Percentiles rank a stretch among this genome's conserved stretches.
These are phyloP conservation scores for Quercus wislizeni DNA, from an alignment of 306 rosid genomes.

Conservation along the genomic window DNA sequence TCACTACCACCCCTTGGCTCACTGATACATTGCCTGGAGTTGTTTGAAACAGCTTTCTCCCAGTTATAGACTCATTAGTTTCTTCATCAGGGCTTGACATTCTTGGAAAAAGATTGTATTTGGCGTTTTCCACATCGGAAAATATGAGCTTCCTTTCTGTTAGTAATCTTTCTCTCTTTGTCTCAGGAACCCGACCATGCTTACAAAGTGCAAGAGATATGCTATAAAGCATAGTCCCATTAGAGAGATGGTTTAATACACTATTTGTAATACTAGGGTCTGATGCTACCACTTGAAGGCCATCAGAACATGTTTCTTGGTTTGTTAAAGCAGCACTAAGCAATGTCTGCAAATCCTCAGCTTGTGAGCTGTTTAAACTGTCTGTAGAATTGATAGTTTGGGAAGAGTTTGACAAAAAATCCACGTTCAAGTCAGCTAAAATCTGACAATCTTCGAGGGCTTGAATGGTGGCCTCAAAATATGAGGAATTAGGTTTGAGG, in stretches of 20 bases:
- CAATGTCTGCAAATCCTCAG: constrained; percentile 14
- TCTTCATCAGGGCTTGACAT: constrained; percentile 9
- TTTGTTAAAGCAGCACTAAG: constrained; percentile 37
- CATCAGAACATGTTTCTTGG: constrained; percentile 33
- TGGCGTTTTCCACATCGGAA: background rate
- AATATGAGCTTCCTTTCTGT: background rate
- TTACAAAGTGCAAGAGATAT: constrained; percentile 17
- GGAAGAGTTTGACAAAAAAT: constrained; percentile 25
- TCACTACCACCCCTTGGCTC: constrained; percentile 35
- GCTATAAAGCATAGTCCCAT: constrained; percentile 1
- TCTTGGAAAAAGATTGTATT: background rate
- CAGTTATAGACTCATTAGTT: background rate
- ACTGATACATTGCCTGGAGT: constrained; percentile 11
- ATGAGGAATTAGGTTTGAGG: constrained; percentile 8
- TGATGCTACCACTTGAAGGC: constrained; percentile 30
- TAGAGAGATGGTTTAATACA: constrained; percentile 26
- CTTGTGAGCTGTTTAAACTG: background rate
- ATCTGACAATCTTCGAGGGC: constrained; percentile 31
- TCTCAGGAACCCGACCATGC: background rate
- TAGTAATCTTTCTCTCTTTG: constrained; percentile 6
- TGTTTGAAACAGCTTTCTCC: constrained; percentile 28
- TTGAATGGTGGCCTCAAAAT: constrained; percentile 20
- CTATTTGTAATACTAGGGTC: background rate
- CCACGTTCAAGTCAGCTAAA: constrained; percentile 17
- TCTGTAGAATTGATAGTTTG: constrained; percentile 19